phyloP scores from a whole-genome alignment of 2,329 filamentous ascomycete species.

The Arthrinium puccinioides region DNA sequence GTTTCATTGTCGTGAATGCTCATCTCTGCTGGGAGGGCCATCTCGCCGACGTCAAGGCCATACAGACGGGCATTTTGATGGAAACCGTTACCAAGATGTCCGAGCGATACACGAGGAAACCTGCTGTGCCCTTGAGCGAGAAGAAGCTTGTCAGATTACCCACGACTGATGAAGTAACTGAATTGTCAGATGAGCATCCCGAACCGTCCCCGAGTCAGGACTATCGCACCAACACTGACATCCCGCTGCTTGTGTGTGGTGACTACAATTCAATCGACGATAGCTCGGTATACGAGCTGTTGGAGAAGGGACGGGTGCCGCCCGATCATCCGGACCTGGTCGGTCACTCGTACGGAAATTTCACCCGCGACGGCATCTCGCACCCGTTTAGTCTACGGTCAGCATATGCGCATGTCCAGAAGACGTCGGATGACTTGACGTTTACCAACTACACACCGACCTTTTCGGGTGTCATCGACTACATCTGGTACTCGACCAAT shows the following conservation, averaged over 20 bases:
- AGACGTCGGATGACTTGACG: constrained; percentile 74
- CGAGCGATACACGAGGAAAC: constrained; percentile 75
- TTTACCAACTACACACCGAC: constrained; percentile 96
- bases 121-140: constrained; percentile 62
- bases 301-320: constrained; percentile 71
- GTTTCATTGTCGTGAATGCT: constrained; percentile 87
- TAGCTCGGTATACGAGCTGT: constrained; percentile 86
- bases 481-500: constrained; percentile 96
- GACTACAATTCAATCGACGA: constrained; percentile 90
- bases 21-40: constrained; percentile 93
- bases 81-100: constrained; percentile 82
- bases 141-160: constrained; percentile 55
- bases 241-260: constrained; percentile 85
- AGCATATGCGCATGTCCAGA: constrained; percentile 74
- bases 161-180: constrained; percentile 34
- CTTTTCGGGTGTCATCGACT: constrained; percentile 91
- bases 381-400: constrained; percentile 94
- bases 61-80: constrained; percentile 93
- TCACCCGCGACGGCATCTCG: constrained; percentile 84
- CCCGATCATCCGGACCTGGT: constrained; percentile 75
- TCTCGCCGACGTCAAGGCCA: constrained; percentile 88
- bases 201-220: constrained; percentile 72
- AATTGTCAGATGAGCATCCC: constrained; percentile 45
- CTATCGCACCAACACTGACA: constrained; percentile 78
- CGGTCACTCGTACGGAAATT: constrained; percentile 82